Evolutionary conservation across 371 early-diverging fungal genomes (phyloP).

Genomic region (Apophysomyces trapeziformis): DNA sequence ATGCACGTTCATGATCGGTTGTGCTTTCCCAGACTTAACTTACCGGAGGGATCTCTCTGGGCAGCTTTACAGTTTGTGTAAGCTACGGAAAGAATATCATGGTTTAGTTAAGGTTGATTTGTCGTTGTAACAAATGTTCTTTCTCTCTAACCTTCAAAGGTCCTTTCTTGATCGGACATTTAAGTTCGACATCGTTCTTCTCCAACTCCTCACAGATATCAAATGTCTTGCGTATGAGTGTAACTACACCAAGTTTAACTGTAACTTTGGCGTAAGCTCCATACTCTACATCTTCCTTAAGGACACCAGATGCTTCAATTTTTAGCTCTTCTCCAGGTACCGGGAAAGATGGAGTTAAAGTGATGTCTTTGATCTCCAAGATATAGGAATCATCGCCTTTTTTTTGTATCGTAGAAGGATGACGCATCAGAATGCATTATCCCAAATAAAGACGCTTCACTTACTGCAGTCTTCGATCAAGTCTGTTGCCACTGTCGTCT

Average conservation of each 20-base stretch:
- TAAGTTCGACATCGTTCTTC: conserved; percentile 43
- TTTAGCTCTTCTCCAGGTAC: conserved; percentile 60
- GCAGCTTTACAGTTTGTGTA: conserved; percentile 8
- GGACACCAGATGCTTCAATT: conserved; percentile 56
- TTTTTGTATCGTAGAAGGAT: background rate
- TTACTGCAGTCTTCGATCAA: conserved; percentile 18
- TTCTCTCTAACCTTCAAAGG: conserved; percentile 17
- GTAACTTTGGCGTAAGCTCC: conserved; percentile 54
- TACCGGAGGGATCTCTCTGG: conserved; percentile 16
- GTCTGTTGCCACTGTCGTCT: background rate
- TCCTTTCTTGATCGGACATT: conserved; percentile 21
- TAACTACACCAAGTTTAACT: conserved; percentile 57
- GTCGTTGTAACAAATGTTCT: background rate
- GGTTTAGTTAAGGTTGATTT: background rate
- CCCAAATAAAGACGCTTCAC: background rate
- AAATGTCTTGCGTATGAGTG: conserved; percentile 39
- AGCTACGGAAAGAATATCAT: background rate
- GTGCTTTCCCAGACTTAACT: background rate
- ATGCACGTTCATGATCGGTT: background rate
- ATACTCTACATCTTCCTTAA: conserved; percentile 46
- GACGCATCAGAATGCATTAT: no score
- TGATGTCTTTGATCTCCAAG: conserved; percentile 23
- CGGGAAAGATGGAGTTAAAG: conserved; percentile 37
- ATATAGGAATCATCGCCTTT: conserved; percentile 20
- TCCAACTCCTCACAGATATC: conserved; percentile 59